Conservation (phyloP, 2,329 filamentous ascomycete genomes). For the Pyrenophora tritici-repentis region DNA sequence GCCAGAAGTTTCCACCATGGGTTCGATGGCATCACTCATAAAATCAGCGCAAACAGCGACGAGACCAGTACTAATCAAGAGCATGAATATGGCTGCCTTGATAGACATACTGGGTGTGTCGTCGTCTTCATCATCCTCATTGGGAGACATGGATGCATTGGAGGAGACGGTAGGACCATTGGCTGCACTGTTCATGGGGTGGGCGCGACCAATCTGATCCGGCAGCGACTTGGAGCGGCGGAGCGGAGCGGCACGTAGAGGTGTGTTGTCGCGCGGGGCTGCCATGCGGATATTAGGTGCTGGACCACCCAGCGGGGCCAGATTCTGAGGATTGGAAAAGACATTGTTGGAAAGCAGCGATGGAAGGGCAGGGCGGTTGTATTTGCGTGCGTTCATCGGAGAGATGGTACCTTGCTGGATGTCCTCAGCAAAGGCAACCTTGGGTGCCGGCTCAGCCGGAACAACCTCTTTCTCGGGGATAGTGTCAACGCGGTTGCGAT, state of each 20-base stretch:
- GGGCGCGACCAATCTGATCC: slow-evolving; percentile 40
- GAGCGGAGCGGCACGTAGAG: slow-evolving; percentile 20
- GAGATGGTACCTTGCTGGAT: slow-evolving; percentile 28
- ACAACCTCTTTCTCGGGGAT: slow-evolving; percentile 32
- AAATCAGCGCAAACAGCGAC: slow-evolving; percentile 71
- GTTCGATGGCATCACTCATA: slow-evolving; percentile 74
- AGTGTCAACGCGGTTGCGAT: slow-evolving; percentile 38
- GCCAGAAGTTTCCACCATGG: slow-evolving; percentile 63
- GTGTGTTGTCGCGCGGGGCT: slow-evolving; percentile 26
- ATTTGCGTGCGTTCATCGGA: slow-evolving; percentile 58
- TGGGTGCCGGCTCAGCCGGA: slow-evolving; percentile 18
- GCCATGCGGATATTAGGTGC: slow-evolving; percentile 41
- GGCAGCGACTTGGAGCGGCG: slow-evolving; percentile 45
- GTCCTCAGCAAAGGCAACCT: slow-evolving; percentile 50
- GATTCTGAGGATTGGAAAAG: slow-evolving; percentile 57
- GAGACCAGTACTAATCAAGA: slow-evolving; percentile 59
- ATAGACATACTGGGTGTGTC: slow-evolving; percentile 57
- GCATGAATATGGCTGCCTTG: slow-evolving; percentile 61
- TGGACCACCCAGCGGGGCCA: slow-evolving; percentile 37
- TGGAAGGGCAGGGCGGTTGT: slow-evolving; percentile 62
- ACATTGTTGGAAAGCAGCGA: slow-evolving; percentile 74
- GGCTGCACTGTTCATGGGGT: slow-evolving; percentile 22
- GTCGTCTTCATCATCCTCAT: slow-evolving; percentile 35
- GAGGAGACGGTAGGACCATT: slow-evolving; percentile 26
- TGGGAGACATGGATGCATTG: slow-evolving; percentile 25